Evolutionary conservation across 2,329 filamentous ascomycete species (phyloP).

Genomic region (Penicillium sp.): DNA sequence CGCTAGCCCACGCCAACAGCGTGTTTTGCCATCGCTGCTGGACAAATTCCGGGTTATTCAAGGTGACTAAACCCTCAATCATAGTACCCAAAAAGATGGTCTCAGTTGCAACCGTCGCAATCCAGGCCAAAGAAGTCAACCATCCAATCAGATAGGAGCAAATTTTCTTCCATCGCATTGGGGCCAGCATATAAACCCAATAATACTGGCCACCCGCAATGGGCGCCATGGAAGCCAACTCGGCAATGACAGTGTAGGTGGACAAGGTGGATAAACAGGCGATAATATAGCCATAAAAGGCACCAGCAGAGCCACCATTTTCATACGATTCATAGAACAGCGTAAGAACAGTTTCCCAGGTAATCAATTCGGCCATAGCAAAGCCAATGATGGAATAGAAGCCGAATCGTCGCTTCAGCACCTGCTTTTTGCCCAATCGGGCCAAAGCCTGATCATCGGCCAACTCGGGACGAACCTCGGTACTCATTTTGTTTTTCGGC

Average conservation of each 20-base stretch:
- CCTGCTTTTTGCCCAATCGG: slow-evolving; percentile 48
- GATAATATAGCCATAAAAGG: slow-evolving; percentile 55
- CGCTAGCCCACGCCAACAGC: slow-evolving; percentile 41
- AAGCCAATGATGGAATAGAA: slow-evolving; percentile 47
- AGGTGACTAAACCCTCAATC: slow-evolving; percentile 41
- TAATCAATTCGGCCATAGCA: slow-evolving; percentile 47
- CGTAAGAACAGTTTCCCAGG: slow-evolving; percentile 49
- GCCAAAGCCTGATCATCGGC: slow-evolving; percentile 41
- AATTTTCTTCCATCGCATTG: slow-evolving; percentile 40
- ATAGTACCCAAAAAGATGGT: slow-evolving; percentile 44
- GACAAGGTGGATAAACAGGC: slow-evolving; percentile 52
- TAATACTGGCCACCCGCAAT: slow-evolving; percentile 50
- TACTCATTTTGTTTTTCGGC: slow-evolving; percentile 4
- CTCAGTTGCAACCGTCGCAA: slow-evolving; percentile 45
- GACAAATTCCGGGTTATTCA: slow-evolving; percentile 39
- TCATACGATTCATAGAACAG: slow-evolving; percentile 44
- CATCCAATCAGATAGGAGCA: slow-evolving; percentile 47
- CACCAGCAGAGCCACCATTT: slow-evolving; percentile 50
- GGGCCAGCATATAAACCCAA: slow-evolving; percentile 50
- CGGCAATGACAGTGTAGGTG: slow-evolving; percentile 49
- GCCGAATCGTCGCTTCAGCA: slow-evolving; percentile 46
- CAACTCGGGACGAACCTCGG: slow-evolving; percentile 4
- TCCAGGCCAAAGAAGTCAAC: slow-evolving; percentile 46
- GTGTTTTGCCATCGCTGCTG: slow-evolving; percentile 42
- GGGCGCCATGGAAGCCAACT: slow-evolving; percentile 50